Percentiles rank a stretch among this genome's conserved stretches.
Evolutionary conservation across 352 stramenopile genomes (phyloP).

Genomic region (Phytopythium vexans): DNA sequence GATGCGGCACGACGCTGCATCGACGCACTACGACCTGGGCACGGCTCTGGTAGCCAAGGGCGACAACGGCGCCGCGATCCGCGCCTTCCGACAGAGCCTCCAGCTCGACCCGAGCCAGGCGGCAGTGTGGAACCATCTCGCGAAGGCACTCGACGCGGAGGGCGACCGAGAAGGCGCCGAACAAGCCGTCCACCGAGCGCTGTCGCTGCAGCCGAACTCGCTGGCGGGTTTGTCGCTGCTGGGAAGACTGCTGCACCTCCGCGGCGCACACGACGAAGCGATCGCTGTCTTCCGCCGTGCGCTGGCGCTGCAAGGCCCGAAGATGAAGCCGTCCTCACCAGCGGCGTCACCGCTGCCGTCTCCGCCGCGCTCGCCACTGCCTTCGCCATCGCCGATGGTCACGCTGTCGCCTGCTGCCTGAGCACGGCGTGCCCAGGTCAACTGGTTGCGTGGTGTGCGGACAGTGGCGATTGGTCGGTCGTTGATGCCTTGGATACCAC

Average conservation of each 20-base stretch:
- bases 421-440: too few relatives aligned
- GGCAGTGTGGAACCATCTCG: slow-evolving; percentile 48
- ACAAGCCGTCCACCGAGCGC: slow-evolving; percentile 40
- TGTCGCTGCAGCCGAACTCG: slow-evolving; percentile 42
- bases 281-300: slow-evolving; percentile 62
- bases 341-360: too few relatives aligned
- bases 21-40: slow-evolving; percentile 50
- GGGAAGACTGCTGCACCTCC: slow-evolving; percentile 56
- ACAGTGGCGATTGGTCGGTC: too few relatives aligned
- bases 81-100: slow-evolving; percentile 41
- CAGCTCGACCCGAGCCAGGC: slow-evolving; percentile 34
- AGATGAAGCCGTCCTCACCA: neutral
- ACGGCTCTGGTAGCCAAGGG: slow-evolving; percentile 40
- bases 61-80: slow-evolving; percentile 32
- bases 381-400: too few relatives aligned
- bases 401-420: too few relatives aligned
- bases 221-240: slow-evolving; percentile 57
- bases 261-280: slow-evolving; percentile 65
- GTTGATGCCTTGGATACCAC: too few relatives aligned
- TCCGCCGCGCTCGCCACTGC: too few relatives aligned
- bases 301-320: slow-evolving; percentile 51
- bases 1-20: slow-evolving; percentile 37
- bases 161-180: slow-evolving; percentile 39
- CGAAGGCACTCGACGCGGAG: slow-evolving; percentile 54
- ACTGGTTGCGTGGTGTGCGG: too few relatives aligned